Conservation (phyloP, 441 rosid species). For the Croton laevigatus region DNA sequence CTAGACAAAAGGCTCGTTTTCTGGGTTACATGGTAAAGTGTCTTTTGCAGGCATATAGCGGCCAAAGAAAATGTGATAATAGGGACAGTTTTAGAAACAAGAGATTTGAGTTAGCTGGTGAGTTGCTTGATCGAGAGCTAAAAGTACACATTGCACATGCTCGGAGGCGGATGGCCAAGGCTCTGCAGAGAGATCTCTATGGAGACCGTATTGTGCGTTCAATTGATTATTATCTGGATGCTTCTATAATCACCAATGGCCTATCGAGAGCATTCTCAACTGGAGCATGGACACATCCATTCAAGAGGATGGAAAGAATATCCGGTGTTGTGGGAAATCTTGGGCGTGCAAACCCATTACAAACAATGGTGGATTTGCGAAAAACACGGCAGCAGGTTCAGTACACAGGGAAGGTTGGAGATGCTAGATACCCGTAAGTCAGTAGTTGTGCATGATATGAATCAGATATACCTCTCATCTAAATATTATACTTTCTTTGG, state of each 20-base stretch:
- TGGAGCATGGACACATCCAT: slow-evolving; percentile 96
- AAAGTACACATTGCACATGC: slow-evolving; percentile 76
- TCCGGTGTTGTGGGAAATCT: slow-evolving; percentile 90
- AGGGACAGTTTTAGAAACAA: slow-evolving; percentile 85
- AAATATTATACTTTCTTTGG: slow-evolving; percentile 1
- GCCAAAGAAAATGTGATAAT: slow-evolving; percentile 73
- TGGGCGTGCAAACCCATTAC: slow-evolving; percentile 85
- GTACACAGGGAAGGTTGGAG: slow-evolving; percentile 94
- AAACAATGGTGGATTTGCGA: slow-evolving; percentile 76
- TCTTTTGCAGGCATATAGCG: slow-evolving; percentile 64
- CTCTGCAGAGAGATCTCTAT: slow-evolving; percentile 68
- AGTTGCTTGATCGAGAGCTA: slow-evolving; percentile 81
- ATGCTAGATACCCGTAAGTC: slow-evolving; percentile 96
- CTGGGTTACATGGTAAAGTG: slow-evolving; percentile 89
- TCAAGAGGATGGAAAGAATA: slow-evolving; percentile 70
- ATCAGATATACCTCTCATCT: neutral
- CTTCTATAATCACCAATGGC: slow-evolving; percentile 85
- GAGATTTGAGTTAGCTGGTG: slow-evolving; percentile 84
- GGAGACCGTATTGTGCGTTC: slow-evolving; percentile 59
- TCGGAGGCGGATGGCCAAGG: slow-evolving; percentile 66
- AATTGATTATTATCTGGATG: slow-evolving; percentile 83
- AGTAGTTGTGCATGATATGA: neutral
- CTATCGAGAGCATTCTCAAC: slow-evolving; percentile 90
- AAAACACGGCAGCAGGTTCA: slow-evolving; percentile 78
- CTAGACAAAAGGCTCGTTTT: slow-evolving; percentile 72